Conservation (phyloP, 352 stramenopile genomes). For the Globisporangium alternatum region DNA sequence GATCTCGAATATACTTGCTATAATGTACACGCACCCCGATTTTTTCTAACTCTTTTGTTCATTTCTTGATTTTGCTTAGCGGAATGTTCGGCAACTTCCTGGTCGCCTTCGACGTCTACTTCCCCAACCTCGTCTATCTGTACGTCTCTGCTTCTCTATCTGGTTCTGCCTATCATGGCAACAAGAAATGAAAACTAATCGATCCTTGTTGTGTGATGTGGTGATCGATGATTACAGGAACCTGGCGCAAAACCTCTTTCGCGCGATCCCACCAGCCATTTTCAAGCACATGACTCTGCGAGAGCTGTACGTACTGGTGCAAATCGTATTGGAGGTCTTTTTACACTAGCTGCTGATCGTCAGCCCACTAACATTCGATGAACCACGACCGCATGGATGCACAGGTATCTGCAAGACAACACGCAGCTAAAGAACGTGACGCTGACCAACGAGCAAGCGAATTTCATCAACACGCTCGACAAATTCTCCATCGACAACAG, state of each 20-base stretch:
- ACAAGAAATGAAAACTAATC: too few species aligned
- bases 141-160: not conserved
- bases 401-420: conserved; percentile 1
- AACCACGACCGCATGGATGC: too few species aligned
- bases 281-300: conserved; percentile 2
- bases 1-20: too few species aligned
- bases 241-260: not conserved
- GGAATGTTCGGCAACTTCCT: not conserved
- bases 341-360: too few species aligned
- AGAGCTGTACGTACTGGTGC: conserved; percentile 3
- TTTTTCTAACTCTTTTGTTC: too few species aligned
- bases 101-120: not conserved
- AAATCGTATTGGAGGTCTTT: too few species aligned
- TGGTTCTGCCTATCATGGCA: too few species aligned
- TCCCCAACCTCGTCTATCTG: not conserved
- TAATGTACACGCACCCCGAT: too few species aligned
- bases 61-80: not conserved
- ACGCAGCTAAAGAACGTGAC: not conserved
- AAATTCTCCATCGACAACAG: not conserved
- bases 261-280: not conserved
- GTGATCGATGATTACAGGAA: not conserved
- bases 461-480: conserved; percentile 11
- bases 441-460: conserved; percentile 15
- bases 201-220: not conserved
- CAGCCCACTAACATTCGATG: not conserved